Evolutionary conservation across 73 alveolate species (phyloP).

Genomic region (Paramecium sonneborni): DNA sequence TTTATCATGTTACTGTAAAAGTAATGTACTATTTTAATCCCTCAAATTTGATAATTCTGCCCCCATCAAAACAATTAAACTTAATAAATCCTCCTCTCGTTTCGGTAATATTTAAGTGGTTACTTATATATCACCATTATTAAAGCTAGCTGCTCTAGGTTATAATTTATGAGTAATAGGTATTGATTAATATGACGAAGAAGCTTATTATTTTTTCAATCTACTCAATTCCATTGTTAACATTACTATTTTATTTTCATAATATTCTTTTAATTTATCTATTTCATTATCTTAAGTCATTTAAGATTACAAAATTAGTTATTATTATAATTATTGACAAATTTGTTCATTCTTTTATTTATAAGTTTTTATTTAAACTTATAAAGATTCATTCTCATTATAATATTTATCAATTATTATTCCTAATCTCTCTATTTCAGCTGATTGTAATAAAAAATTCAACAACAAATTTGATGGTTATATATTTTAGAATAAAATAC

Average conservation of each 20-base stretch:
- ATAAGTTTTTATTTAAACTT: not conserved
- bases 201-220: not conserved
- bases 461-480: not conserved
- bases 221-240: slow-evolving; percentile 17
- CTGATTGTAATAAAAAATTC: not conserved
- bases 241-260: slow-evolving; percentile 46
- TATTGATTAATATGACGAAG: not conserved
- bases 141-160: not conserved
- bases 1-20: not conserved
- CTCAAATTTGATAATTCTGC: slow-evolving; percentile 25
- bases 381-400: not conserved
- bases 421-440: slow-evolving; percentile 44
- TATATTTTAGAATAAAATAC: not conserved
- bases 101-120: not conserved
- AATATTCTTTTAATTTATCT: slow-evolving; percentile 18
- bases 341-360: not conserved
- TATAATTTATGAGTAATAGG: not conserved
- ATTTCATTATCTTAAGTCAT: not conserved
- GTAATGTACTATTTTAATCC: not conserved
- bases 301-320: not conserved
- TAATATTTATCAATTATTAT: not conserved
- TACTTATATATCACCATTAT: not conserved
- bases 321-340: not conserved
- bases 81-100: slow-evolving; percentile 17
- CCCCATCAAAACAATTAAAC: slow-evolving; percentile 26